Conservation (phyloP, 345 rosid species). For the Brassica cretica region DNA sequence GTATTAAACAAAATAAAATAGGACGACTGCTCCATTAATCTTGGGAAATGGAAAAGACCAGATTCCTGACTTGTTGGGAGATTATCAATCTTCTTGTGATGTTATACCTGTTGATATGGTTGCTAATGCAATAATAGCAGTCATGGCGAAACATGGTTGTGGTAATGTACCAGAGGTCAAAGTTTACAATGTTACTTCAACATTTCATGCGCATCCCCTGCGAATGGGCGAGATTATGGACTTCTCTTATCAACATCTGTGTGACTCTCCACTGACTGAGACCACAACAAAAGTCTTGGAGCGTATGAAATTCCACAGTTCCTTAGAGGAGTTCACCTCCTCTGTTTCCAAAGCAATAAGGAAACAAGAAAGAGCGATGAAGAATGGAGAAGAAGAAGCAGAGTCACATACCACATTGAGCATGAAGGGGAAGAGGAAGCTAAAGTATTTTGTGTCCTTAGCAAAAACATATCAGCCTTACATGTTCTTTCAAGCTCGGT, state of each 20-base stretch:
- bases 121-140: slow-evolving; percentile 31
- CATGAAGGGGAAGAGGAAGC: slow-evolving; percentile 20
- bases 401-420: not conserved
- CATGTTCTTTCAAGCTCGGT: slow-evolving; percentile 21
- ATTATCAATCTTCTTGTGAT: slow-evolving; percentile 31
- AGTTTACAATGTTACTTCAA: slow-evolving; percentile 23
- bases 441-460: slow-evolving; percentile 12
- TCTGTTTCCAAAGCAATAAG: slow-evolving; percentile 5
- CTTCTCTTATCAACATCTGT: not conserved
- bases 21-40: slow-evolving; percentile 45
- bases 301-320: slow-evolving; percentile 7
- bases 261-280: slow-evolving; percentile 12
- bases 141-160: slow-evolving; percentile 33
- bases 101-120: slow-evolving; percentile 39
- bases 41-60: slow-evolving; percentile 41
- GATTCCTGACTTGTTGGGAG: slow-evolving; percentile 32
- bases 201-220: slow-evolving; percentile 25
- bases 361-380: slow-evolving; percentile 4
- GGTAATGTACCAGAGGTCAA: not conserved
- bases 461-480: slow-evolving; percentile 26
- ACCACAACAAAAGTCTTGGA: not conserved
- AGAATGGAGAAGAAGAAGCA: slow-evolving; percentile 5
- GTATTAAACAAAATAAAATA: not conserved
- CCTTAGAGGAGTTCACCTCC: slow-evolving; percentile 28
- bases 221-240: not conserved